Evolutionary conservation across 2,329 filamentous ascomycete genomes (phyloP), one percentile per base, ranked within the genome.

Genomic region (Sclerotinia subarctica): DNA sequence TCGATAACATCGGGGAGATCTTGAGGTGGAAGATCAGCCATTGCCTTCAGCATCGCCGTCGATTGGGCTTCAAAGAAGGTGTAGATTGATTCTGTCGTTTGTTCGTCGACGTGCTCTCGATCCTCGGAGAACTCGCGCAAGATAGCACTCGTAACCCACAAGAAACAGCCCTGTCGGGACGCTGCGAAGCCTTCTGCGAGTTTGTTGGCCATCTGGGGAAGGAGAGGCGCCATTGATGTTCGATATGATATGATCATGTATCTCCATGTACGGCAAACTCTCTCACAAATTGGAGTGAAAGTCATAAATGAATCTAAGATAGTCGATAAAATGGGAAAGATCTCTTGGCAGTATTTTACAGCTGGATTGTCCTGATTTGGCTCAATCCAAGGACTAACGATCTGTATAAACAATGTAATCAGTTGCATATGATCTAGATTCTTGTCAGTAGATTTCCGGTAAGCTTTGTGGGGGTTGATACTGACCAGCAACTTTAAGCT

Each of bases 141-240:
- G 71, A 99, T 96, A 11, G 94, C 93, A 72, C 94, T 92, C 2
- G 94, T 97, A 1, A 95, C 94, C 95, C 95, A 99, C n/a, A 99
- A 84, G 84, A 99, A 99, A 78, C 94, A 97, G 17, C 95, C 95
- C 79, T 99, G 94, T 70, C 89, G 87, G 15, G 94, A 97, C 24
- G 86, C 85, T 67, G 90, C 86, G 78, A 99, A 99, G 5, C 94
- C 94, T 71, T 85, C 85, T 1, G 92, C 92, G 68, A 99, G 86
- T 79, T 94, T 96, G 74, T 94, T 91, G 24, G 95, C 96, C 80
- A 99, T 88, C 26, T 88, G 86, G 0, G 91, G 91, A 56, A 99
- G 84, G 57, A 99, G 81, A 32, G 94, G 93, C 19, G 90, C 87
- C 83, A 96, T 96, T 63, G 91, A 91, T 2, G 90, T 95, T 72